Percentiles rank a stretch among this genome's conserved stretches.
These are phyloP conservation scores for Mycena alexandri DNA, from an alignment of 768 basidiomycete species.

Conservation along the genomic window DNA sequence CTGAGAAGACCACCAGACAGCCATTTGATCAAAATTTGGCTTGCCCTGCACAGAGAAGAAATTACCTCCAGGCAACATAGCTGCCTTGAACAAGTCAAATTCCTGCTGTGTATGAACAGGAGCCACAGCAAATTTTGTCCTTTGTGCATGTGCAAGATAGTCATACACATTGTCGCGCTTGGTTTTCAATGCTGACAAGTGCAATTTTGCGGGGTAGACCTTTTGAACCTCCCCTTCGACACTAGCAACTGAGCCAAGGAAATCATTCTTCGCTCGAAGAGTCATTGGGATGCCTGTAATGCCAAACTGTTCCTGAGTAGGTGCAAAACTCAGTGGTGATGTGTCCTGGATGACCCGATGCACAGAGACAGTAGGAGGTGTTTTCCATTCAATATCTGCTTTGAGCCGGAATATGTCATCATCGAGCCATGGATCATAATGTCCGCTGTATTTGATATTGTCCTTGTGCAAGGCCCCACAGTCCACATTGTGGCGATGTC, in stretches of 20 bases:
- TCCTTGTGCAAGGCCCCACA: constrained; percentile 22
- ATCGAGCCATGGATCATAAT: constrained; percentile 38
- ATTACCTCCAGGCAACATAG: background rate
- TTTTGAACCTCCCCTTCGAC: background rate
- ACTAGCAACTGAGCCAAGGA: background rate
- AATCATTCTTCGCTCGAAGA: constrained; percentile 5
- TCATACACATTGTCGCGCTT: constrained; percentile 8
- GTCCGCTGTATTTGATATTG: constrained; percentile 25
- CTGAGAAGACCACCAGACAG: constrained; percentile 26
- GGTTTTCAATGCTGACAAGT: background rate
- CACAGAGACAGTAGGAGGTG: constrained; percentile 1
- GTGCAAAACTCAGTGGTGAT: constrained; percentile 9
- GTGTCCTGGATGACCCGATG: constrained; percentile 14
- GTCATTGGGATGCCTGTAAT: constrained; percentile 32
- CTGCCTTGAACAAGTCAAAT: background rate
- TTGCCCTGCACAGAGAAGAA: background rate
- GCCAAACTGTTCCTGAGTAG: constrained; percentile 31
- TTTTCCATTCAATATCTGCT: constrained; percentile 19
- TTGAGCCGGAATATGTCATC: constrained; percentile 25
- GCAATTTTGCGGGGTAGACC: background rate
- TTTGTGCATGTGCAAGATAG: constrained; percentile 16
- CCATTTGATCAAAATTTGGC: constrained; percentile 26
- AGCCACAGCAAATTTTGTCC: constrained; percentile 24
- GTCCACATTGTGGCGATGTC: constrained; percentile 36
- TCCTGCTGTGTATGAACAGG: constrained; percentile 17